These are phyloP conservation scores for Salvia rosmarinus DNA, from an alignment of 257 asterid genomes.

Conservation along the genomic window DNA sequence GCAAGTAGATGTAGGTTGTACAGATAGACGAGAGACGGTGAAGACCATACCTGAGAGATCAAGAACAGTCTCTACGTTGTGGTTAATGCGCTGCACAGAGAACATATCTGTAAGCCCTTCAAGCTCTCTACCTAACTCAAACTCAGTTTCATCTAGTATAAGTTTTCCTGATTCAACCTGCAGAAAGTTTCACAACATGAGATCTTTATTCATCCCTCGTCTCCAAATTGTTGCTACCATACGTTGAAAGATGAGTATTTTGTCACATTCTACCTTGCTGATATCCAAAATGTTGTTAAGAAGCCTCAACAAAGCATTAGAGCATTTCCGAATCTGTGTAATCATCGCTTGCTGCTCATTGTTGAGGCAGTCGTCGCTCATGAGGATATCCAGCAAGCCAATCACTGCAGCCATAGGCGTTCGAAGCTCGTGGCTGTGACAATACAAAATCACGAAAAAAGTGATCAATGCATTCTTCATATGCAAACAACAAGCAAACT, in stretches of 20 bases:
- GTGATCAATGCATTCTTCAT: no score
- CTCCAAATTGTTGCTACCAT: not conserved
- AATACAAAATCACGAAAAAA: conserved; percentile 17
- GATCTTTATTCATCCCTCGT: not conserved
- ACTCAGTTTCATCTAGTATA: conserved; percentile 84
- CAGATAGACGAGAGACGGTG: not conserved
- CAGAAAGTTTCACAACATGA: conserved; percentile 26
- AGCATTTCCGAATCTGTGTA: conserved; percentile 91
- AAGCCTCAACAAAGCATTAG: conserved; percentile 83
- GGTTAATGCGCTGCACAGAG: conserved; percentile 90
- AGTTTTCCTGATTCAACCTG: conserved; percentile 97
- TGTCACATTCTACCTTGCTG: conserved; percentile 66
- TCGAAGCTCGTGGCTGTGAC: conserved; percentile 82
- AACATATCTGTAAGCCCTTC: conserved; percentile 95
- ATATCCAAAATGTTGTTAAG: conserved; percentile 93
- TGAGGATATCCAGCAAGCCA: conserved; percentile 88
- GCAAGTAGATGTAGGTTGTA: not conserved
- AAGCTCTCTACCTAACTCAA: conserved; percentile 86
- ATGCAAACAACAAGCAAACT: not conserved
- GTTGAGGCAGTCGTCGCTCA: conserved; percentile 74
- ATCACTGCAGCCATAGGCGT: conserved; percentile 99
- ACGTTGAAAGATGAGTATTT: not conserved
- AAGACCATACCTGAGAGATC: conserved; percentile 73
- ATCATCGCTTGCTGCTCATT: conserved; percentile 78
- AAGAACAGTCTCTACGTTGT: conserved; percentile 80